Base-by-base conservation (phyloP, 768 basidiomycete species). In the Tulasnella calospora region DNA sequence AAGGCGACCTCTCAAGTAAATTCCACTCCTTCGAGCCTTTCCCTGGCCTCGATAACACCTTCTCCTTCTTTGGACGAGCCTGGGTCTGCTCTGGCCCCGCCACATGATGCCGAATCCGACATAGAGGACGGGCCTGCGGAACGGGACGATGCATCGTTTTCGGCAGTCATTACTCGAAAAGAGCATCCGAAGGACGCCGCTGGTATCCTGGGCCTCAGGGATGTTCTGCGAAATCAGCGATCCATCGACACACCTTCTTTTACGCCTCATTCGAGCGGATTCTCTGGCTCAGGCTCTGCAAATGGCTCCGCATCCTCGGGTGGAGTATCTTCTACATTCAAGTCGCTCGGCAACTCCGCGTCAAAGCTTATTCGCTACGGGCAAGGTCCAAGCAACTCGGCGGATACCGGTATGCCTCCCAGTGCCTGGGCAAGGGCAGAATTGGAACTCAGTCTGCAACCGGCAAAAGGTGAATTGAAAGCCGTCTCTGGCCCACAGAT, bases 111-210 rank as follows among this genome's bases (percentile, higher is more conserved):
- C 89, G 0, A 87, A 88, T 81, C 88, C 89, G 81, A 85, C 86
- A 0, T 83, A 41, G 75, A 44, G 35, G 33, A 23, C 3, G 55
- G 21, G 8, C 27, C 57, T 15, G 47, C 23, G 72, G 44, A 57
- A n/a, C 44, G 76, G 23, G 73, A 77, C 19, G 79, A 71, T 0
- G 92, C 93, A 81, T 81, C 86, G 9, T 91, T 87, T 80, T 89
- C 90, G 0, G 88, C 90, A 0, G 86, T 89, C 17, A 88, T 92
- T 78, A 87, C 87, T 38, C 85, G 92, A 15, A 92, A 90, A 81
- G 90, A 91, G 78, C 88, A 91, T 80, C 88, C 90, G 0, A 87
- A 88, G 23, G 92, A 92, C 80, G 86, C 87, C 0, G 86, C 90
- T 0, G 87, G 88, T 0, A 81, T 92, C 0, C 83, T 91, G 8